phyloP scores from a whole-genome alignment of 2,329 filamentous ascomycete genomes.

The Paecilomyces variotii region DNA sequence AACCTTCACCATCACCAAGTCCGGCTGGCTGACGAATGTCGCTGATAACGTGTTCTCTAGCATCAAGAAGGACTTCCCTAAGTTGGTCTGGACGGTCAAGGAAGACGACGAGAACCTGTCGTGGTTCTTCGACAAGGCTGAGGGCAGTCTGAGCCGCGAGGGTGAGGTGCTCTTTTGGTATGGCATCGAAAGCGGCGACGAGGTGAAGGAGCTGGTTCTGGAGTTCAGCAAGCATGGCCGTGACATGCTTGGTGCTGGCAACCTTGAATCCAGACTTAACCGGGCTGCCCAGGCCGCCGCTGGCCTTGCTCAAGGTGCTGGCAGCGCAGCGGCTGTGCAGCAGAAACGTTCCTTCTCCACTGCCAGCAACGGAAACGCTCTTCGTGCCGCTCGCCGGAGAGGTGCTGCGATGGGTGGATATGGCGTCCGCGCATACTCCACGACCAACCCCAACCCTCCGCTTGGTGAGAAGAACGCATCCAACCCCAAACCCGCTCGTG shows the following conservation, averaged over 20 bases:
- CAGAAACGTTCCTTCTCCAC: slow-evolving; percentile 65
- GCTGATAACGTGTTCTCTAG: slow-evolving; percentile 91
- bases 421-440: slow-evolving; percentile 32
- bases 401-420: slow-evolving; percentile 22
- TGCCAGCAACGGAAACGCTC: slow-evolving; percentile 28
- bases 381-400: slow-evolving; percentile 26
- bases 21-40: slow-evolving; percentile 89
- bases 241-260: slow-evolving; percentile 81
- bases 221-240: slow-evolving; percentile 78
- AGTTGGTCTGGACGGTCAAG: slow-evolving; percentile 92
- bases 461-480: slow-evolving; percentile 82
- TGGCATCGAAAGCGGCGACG: slow-evolving; percentile 71
- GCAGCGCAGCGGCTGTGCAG: slow-evolving; percentile 42
- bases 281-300: slow-evolving; percentile 65
- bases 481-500: slow-evolving; percentile 67
- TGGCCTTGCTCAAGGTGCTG: slow-evolving; percentile 41
- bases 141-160: slow-evolving; percentile 77
- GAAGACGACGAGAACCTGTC: slow-evolving; percentile 93
- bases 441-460: slow-evolving; percentile 75
- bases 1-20: slow-evolving; percentile 86
- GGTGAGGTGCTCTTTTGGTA: slow-evolving; percentile 96
- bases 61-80: slow-evolving; percentile 88
- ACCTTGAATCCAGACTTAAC: slow-evolving; percentile 77
- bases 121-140: slow-evolving; percentile 97
- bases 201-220: slow-evolving; percentile 74